Percentiles rank a stretch among this genome's conserved stretches.
Evolutionary conservation across 2,329 filamentous ascomycete species (phyloP).

Genomic region (Colletotrichum destructivum): DNA sequence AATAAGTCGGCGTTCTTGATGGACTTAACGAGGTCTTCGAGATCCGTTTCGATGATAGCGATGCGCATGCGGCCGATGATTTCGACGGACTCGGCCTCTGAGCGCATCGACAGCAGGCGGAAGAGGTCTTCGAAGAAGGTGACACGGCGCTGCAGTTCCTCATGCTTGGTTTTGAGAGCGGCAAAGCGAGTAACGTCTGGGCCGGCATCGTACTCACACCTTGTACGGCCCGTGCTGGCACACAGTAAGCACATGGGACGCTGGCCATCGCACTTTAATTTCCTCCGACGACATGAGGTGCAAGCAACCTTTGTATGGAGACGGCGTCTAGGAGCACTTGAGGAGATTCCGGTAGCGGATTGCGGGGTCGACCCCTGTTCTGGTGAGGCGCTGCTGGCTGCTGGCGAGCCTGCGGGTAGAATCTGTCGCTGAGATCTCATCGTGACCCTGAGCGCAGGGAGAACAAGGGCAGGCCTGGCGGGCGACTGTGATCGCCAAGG

Average conservation of each 20-base stretch:
- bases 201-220: no score
- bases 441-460: conserved; percentile 4
- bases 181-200: no score
- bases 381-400: conserved; percentile 24
- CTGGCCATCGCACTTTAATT: conserved; percentile 39
- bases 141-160: no score
- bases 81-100: no score
- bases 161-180: no score
- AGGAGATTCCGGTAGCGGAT: conserved; percentile 18
- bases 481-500: not conserved
- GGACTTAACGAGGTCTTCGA: no score
- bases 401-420: conserved; percentile 32
- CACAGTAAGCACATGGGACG: conserved; percentile 40
- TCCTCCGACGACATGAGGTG: conserved; percentile 37
- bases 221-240: conserved; percentile 33
- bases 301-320: conserved; percentile 41
- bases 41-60: no score
- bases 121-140: no score
- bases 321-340: conserved; percentile 25
- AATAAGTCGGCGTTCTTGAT: no score
- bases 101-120: no score
- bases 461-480: conserved; percentile 23
- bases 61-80: no score
- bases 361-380: conserved; percentile 29
- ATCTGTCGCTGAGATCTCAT: conserved; percentile 41